Evolutionary conservation across 2,329 filamentous ascomycete species (phyloP).

Genomic region (Rutstroemia sp.): DNA sequence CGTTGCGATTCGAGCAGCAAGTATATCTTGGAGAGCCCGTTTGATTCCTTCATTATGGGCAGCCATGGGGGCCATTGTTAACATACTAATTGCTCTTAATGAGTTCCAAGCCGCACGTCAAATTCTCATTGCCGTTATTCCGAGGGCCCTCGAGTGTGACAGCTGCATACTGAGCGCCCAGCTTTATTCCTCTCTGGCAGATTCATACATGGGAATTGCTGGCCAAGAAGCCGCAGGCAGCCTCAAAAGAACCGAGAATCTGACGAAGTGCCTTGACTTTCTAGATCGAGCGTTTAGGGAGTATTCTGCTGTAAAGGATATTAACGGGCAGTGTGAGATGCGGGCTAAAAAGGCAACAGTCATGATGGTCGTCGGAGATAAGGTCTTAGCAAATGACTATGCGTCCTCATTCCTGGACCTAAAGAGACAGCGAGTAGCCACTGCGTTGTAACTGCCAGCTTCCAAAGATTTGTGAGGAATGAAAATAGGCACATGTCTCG

Average conservation of each 20-base stretch:
- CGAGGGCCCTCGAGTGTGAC: constrained; percentile 54
- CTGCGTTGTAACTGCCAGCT: neutral
- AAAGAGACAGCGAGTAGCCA: constrained; percentile 31
- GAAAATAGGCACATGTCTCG: neutral
- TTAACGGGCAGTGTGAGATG: constrained; percentile 54
- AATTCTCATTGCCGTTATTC: constrained; percentile 54
- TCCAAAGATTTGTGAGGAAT: neutral
- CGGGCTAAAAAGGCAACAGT: constrained; percentile 61
- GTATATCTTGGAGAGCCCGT: constrained; percentile 51
- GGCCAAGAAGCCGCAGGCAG: constrained; percentile 34
- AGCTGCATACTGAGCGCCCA: constrained; percentile 49
- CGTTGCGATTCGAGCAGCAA: constrained; percentile 56
- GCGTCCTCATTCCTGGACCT: constrained; percentile 47
- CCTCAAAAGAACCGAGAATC: constrained; percentile 38
- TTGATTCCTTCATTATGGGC: constrained; percentile 55
- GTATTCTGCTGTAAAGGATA: constrained; percentile 51
- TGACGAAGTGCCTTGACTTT: constrained; percentile 34
- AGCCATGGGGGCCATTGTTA: constrained; percentile 48
- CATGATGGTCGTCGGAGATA: constrained; percentile 50
- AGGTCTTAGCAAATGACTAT: constrained; percentile 46
- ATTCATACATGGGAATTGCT: constrained; percentile 59
- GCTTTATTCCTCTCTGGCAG: constrained; percentile 52
- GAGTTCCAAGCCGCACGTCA: constrained; percentile 51
- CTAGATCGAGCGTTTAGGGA: constrained; percentile 33
- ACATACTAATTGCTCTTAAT: constrained; percentile 50